Evolutionary conservation across 1,284 basidiomycete genomes (phyloP).

Genomic region (Cryptococcus amylolentus): DNA sequence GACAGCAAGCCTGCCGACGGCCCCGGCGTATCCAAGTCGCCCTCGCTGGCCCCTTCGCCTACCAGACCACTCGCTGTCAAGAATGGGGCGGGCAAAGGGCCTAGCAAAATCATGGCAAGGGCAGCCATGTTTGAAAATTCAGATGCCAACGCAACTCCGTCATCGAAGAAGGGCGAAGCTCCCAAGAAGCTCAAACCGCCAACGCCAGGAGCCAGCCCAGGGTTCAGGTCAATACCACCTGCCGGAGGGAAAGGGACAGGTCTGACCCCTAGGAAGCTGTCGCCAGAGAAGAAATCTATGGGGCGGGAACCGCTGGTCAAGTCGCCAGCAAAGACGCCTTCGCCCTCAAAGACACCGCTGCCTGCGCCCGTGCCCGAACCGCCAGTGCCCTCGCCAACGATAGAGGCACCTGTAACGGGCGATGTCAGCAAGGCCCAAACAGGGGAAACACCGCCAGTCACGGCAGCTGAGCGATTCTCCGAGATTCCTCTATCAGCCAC

Average conservation of each 20-base stretch:
- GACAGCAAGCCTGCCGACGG: neutral
- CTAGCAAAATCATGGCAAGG: constrained; percentile 28
- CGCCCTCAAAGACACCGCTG: too few species aligned
- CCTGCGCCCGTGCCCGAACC: neutral
- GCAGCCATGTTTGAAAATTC: constrained; percentile 28
- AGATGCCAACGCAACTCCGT: neutral
- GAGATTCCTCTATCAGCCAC: constrained; percentile 16
- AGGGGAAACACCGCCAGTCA: neutral
- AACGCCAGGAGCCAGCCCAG: constrained; percentile 5
- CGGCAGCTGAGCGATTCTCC: constrained; percentile 9
- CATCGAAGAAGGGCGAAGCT: too few species aligned
- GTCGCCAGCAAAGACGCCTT: neutral
- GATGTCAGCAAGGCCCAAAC: too few species aligned
- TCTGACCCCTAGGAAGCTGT: constrained; percentile 4
- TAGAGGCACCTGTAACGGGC: too few species aligned
- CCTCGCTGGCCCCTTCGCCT: neutral
- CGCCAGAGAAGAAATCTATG: constrained; percentile 2
- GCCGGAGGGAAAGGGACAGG: neutral
- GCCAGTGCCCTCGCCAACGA: neutral
- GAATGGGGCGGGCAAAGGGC: neutral
- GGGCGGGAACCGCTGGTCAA: neutral
- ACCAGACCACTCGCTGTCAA: neutral
- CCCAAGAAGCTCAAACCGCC: neutral
- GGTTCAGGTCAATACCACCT: constrained; percentile 21
- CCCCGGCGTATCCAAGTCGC: neutral